Evolutionary conservation across 2,329 filamentous ascomycete genomes (phyloP).

Genomic region (Mycosphaerelloides madeirae): DNA sequence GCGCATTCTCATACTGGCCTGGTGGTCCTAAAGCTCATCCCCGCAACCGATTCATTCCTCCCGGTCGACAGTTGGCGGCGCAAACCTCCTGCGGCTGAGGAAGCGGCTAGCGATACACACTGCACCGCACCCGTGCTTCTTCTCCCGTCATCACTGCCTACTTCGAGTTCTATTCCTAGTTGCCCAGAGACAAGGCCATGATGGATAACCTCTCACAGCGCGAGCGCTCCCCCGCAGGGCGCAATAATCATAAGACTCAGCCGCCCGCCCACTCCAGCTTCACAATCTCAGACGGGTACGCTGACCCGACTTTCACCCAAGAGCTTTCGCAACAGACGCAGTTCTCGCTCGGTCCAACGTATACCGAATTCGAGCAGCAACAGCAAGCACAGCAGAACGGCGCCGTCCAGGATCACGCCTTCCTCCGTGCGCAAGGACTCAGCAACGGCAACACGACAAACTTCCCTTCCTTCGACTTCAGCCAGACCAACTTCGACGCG

Average conservation of each 20-base stretch:
- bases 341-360: conserved; percentile 41
- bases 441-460: conserved; percentile 39
- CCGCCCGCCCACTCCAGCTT: conserved; percentile 26
- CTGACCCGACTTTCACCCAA: conserved; percentile 38
- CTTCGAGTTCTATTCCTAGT: too few relatives aligned
- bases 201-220: conserved; percentile 10
- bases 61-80: too few relatives aligned
- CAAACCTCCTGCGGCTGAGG: too few relatives aligned
- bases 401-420: conserved; percentile 38
- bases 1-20: too few relatives aligned
- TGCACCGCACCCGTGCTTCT: too few relatives aligned
- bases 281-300: conserved; percentile 20
- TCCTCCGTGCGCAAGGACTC: conserved; percentile 39
- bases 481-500: conserved; percentile 51
- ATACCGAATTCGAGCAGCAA: conserved; percentile 23
- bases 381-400: conserved; percentile 10
- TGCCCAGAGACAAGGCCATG: too few relatives aligned
- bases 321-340: conserved; percentile 40
- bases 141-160: too few relatives aligned
- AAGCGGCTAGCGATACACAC: too few relatives aligned
- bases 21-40: too few relatives aligned
- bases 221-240: conserved; percentile 26
- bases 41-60: too few relatives aligned
- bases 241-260: conserved; percentile 25
- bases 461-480: conserved; percentile 54